Conservation (phyloP, 257 asterid species). For the Eustoma russellianum region DNA sequence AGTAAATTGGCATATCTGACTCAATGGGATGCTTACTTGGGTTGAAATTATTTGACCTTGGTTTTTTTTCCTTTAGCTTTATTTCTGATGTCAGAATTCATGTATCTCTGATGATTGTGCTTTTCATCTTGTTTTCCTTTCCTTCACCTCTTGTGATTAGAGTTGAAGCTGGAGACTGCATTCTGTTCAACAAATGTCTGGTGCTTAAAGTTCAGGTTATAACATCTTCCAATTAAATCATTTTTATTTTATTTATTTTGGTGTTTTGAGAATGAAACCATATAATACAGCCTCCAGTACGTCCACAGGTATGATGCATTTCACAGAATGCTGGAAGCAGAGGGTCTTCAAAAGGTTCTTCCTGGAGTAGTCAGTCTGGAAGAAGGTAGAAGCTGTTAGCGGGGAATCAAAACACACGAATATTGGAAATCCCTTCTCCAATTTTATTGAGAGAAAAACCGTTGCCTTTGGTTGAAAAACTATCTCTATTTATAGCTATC, state of each 20-base stretch:
- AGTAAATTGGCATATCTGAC: too few species aligned
- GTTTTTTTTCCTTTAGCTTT: neutral
- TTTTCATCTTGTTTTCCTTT: conserved; percentile 4
- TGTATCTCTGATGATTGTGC: neutral
- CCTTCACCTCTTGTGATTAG: conserved; percentile 34
- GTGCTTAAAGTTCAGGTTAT: conserved; percentile 74
- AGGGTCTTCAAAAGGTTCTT: conserved; percentile 55
- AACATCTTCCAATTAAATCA: conserved; percentile 17
- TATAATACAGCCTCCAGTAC: conserved; percentile 34
- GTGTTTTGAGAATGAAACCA: conserved; percentile 9
- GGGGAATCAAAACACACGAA: too few species aligned
- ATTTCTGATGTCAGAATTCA: neutral
- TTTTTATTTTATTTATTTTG: conserved; percentile 8
- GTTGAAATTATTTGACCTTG: neutral
- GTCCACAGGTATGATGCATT: conserved; percentile 61
- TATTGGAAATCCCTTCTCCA: too few species aligned
- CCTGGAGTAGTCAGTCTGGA: conserved; percentile 61
- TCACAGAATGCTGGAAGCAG: conserved; percentile 65
- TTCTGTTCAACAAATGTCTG: conserved; percentile 69
- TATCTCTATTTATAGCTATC: too few species aligned
- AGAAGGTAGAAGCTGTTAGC: conserved; percentile 79
- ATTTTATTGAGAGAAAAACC: too few species aligned
- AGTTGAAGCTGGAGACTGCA: conserved; percentile 41
- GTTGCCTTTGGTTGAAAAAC: too few species aligned
- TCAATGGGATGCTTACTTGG: neutral